phyloP scores from a whole-genome alignment of 2,329 filamentous ascomycete species.

The Paecilomyces variotii region DNA sequence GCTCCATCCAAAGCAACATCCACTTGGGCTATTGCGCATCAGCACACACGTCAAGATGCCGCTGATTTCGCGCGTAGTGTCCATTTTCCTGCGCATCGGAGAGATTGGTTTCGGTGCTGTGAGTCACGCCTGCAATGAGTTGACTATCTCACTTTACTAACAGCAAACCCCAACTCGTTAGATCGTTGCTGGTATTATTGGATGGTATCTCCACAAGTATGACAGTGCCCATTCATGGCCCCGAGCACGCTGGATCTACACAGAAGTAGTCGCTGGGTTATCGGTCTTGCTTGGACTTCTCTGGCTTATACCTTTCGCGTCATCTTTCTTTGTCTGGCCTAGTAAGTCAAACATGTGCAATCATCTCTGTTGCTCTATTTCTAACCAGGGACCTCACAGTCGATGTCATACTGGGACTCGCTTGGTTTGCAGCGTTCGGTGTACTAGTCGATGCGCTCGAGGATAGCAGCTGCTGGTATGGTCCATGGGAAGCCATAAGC shows the following conservation, averaged over 20 bases:
- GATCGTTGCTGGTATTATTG: constrained; percentile 60
- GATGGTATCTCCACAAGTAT: constrained; percentile 53
- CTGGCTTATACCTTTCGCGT: constrained; percentile 64
- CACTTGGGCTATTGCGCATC: not conserved
- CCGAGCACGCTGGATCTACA: constrained; percentile 64
- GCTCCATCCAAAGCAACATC: not conserved
- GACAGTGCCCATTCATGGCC: constrained; percentile 44
- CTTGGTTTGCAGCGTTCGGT: constrained; percentile 13
- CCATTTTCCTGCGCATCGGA: constrained; percentile 51
- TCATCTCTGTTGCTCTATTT: constrained; percentile 2
- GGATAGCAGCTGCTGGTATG: not conserved
- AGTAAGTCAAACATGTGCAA: constrained; percentile 17
- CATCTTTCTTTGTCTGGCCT: constrained; percentile 62
- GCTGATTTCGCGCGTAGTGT: constrained; percentile 46
- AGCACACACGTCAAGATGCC: constrained; percentile 31
- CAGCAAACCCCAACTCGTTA: constrained; percentile 11
- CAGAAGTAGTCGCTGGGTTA: constrained; percentile 61
- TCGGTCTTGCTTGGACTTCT: constrained; percentile 62
- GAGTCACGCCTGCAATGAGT: constrained; percentile 15
- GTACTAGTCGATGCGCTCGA: not conserved
- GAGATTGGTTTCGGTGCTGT: constrained; percentile 65
- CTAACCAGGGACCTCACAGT: constrained; percentile 23
- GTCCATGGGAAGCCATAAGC: constrained; percentile 22
- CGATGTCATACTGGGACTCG: constrained; percentile 60
- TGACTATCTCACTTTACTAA: constrained; percentile 16